Conservation (phyloP, 2,329 filamentous ascomycete genomes). For the Fusarium illudens region DNA sequence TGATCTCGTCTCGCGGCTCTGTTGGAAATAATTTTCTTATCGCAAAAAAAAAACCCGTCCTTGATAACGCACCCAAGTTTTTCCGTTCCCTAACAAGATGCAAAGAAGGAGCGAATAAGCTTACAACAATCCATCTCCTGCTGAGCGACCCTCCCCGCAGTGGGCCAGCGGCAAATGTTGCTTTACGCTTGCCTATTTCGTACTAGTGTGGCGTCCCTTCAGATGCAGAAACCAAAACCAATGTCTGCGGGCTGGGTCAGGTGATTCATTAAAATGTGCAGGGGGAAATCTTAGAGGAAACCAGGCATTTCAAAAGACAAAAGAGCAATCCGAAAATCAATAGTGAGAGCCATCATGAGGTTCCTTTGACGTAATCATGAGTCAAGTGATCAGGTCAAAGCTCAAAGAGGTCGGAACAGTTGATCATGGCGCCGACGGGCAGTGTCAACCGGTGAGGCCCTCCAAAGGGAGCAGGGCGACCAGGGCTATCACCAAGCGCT, state of each 20-base stretch:
- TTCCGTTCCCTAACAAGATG: constrained; percentile 11
- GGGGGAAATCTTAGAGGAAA: not conserved
- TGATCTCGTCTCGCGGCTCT: constrained; percentile 15
- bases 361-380: not conserved
- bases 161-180: constrained; percentile 37
- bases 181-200: constrained; percentile 18
- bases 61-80: constrained; percentile 36
- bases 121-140: not conserved
- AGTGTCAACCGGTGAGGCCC: not conserved
- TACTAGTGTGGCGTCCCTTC: constrained; percentile 17
- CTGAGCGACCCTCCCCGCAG: constrained; percentile 22
- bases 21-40: constrained; percentile 41
- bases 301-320: not conserved
- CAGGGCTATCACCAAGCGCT: constrained; percentile 27
- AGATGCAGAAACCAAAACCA: not conserved
- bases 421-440: not conserved
- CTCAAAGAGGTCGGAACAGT: not conserved
- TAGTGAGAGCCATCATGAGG: not conserved
- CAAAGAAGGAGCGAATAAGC: not conserved
- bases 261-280: constrained; percentile 4
- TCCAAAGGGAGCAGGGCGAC: constrained; percentile 15
- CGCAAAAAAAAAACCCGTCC: constrained; percentile 39
- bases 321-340: not conserved
- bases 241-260: constrained; percentile 1
- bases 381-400: constrained; percentile 6